Conservation (phyloP, 2,329 filamentous ascomycete species). For the Biscogniauxia marginata region DNA sequence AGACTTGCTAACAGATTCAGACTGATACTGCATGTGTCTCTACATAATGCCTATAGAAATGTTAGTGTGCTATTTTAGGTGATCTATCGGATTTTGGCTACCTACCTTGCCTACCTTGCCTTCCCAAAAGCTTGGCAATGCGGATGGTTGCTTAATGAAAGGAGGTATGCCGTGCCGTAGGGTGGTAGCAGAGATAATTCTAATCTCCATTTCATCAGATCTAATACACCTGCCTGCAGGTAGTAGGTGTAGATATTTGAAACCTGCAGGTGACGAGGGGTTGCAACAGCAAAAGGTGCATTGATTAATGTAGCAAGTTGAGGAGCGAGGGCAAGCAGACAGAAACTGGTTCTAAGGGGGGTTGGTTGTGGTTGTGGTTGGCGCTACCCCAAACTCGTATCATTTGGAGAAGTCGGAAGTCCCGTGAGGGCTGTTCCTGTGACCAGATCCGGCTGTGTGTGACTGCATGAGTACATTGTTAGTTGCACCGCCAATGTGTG, state of each 20-base stretch:
- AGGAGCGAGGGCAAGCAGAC: background rate
- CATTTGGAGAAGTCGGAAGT: conserved; percentile 10
- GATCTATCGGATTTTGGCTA: no score
- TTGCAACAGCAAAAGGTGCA: background rate
- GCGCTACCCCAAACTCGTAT: background rate
- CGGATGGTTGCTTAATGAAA: no score
- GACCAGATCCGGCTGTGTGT: conserved; percentile 31
- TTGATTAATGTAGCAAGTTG: no score
- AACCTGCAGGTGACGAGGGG: background rate
- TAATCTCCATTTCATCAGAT: background rate
- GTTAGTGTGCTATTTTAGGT: no score
- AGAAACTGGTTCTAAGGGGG: background rate
- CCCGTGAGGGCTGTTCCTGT: conserved; percentile 29
- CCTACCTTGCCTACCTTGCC: no score
- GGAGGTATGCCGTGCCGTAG: no score
- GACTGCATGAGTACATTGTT: conserved; percentile 25
- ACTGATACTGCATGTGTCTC: no score
- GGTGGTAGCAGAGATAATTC: background rate
- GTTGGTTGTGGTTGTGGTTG: background rate
- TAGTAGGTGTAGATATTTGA: background rate
- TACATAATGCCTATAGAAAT: no score
- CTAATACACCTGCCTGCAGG: background rate
- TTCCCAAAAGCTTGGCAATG: no score
- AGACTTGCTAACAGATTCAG: no score
- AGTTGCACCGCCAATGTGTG: conserved; percentile 23